Evolutionary conservation across 805 yeast genomes (phyloP), one percentile per base, ranked within the genome.

Genomic region (Vanderwaltozyma verrucispora): DNA sequence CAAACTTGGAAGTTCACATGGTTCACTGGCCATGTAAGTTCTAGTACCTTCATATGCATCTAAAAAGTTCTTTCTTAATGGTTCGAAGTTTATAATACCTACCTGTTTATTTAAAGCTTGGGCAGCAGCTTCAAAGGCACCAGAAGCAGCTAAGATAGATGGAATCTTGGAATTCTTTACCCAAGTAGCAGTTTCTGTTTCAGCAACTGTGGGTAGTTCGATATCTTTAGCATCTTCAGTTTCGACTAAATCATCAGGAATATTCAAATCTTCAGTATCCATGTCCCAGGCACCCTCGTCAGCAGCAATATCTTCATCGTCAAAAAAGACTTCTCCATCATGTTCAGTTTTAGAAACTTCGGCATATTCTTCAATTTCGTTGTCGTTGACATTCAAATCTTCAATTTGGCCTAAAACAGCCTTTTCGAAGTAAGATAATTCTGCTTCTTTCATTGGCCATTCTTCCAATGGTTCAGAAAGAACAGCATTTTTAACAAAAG

Each of bases 81-180:
- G 97, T 53, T 79, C 94, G 57, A 94, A 89, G 49, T 84, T 71
- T 20, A 75, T 79, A 36, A 85, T 74, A 50, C 96, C 98, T 32
- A 80, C 69, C 62, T 94, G 98, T 53, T 89, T 81, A 66, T 80
- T 77, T 51, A 92, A 72, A 55, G 94, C 74, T 52, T 87, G 94
- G 28, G 96, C 92, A 28, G 97, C 99, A 37, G 89, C 82, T 48
- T 87, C 96, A 57, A 89, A 89, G 4, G 94, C 83, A 50, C 99
- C 99, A 2, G 96, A 87, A 2, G 98, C 96, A 52, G 81, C 87
- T 50, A 86, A 84, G 20, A 85, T 86, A 23, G 95, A 96, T 4
- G 96, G 86, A 39, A 88, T 73, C 45, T 80, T 82, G 14, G 95
- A 83, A 61, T 82, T 85, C 47, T 89, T 80, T 23, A 84, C 72